A percentile compares a stretch with the other conserved stretches of the same genome.
These are phyloP conservation scores for Mucuna pruriens DNA, from an alignment of 306 rosid genomes.

Conservation along the genomic window DNA sequence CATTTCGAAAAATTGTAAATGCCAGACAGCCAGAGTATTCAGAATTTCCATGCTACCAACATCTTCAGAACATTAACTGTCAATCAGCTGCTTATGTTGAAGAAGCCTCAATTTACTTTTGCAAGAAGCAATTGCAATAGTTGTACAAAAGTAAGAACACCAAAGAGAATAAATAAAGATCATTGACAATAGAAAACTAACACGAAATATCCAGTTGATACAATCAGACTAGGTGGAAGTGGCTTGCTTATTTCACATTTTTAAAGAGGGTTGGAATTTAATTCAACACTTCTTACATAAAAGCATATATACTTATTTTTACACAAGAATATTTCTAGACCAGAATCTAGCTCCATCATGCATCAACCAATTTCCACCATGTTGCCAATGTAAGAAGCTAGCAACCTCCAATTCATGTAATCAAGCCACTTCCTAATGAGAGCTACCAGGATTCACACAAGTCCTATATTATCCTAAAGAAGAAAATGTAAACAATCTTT, in stretches of 20 bases:
- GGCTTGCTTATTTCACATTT: not conserved
- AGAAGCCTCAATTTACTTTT: constrained; percentile 1
- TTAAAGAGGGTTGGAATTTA: constrained; percentile 1
- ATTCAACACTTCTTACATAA: not conserved
- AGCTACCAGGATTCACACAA: constrained; percentile 21
- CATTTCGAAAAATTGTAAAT: not conserved
- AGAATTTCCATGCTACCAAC: constrained; percentile 7
- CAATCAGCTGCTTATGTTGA: constrained; percentile 1
- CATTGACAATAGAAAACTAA: not conserved
- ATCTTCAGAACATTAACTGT: constrained; percentile 13
- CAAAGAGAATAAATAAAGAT: constrained; percentile 12
- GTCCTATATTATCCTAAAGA: constrained; percentile 3
- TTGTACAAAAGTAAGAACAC: not conserved
- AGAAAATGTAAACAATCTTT: constrained; percentile 1
- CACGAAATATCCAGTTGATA: constrained; percentile 3
- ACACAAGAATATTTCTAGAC: not conserved
- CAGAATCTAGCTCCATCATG: constrained; percentile 12
- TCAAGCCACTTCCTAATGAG: constrained; percentile 28
- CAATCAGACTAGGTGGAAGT: not conserved
- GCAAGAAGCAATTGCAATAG: not conserved
- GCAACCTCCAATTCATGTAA: not conserved
- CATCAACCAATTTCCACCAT: not conserved
- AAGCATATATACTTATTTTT: not conserved
- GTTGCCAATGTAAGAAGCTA: not conserved
- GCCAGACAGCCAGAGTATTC: not conserved